Conservation (phyloP, 1,284 basidiomycete genomes). For the Naganishia sp. region DNA sequence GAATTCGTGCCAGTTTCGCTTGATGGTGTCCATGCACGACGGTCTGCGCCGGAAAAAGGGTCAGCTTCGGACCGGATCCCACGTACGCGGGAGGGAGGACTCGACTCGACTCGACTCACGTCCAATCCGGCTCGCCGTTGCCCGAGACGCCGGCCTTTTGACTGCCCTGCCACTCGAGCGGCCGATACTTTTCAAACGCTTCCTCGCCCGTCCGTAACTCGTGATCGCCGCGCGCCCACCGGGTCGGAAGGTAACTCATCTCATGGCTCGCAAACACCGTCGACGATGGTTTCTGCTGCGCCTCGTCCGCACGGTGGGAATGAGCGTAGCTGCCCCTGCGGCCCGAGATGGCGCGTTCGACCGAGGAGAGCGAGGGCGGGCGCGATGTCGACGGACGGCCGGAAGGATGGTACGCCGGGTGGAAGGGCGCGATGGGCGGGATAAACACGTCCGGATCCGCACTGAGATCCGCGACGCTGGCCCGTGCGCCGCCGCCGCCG, state of each 20-base stretch:
- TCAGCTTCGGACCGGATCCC: background rate
- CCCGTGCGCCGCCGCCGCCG: background rate
- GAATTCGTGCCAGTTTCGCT: constrained; percentile 51
- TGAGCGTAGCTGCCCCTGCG: constrained; percentile 18
- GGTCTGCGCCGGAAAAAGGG: constrained; percentile 38
- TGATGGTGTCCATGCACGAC: constrained; percentile 47
- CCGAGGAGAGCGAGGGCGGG: constrained; percentile 17
- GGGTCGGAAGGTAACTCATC: constrained; percentile 49
- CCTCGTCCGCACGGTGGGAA: constrained; percentile 10
- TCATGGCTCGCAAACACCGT: constrained; percentile 45
- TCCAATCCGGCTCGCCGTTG: constrained; percentile 49
- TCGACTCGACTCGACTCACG: constrained; percentile 42
- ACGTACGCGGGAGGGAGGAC: too few species aligned
- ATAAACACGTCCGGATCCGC: constrained; percentile 22
- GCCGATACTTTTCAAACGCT: constrained; percentile 51
- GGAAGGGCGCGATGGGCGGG: constrained; percentile 28
- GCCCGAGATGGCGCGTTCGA: constrained; percentile 19
- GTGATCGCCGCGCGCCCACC: constrained; percentile 52
- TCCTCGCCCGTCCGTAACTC: constrained; percentile 45
- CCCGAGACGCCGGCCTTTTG: constrained; percentile 44
- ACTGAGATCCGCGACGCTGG: too few species aligned
- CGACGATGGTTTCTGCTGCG: constrained; percentile 33
- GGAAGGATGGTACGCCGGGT: constrained; percentile 17
- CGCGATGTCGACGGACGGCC: background rate
- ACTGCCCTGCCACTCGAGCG: constrained; percentile 49